Base-by-base conservation (phyloP, 768 basidiomycete genomes). In the Russula brevipes region DNA sequence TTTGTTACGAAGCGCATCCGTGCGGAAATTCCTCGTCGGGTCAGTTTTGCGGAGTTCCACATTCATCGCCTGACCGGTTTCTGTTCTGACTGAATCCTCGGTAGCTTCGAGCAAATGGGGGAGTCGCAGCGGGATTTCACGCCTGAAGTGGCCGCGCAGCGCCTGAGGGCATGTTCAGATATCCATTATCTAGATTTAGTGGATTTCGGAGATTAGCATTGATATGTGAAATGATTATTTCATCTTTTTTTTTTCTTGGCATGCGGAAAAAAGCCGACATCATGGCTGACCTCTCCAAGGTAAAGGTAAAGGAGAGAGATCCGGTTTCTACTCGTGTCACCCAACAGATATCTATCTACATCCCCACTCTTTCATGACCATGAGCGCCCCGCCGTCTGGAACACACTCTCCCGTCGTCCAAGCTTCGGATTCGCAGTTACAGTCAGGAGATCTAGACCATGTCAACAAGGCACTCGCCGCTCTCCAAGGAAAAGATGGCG, bases 21-120 rank as follows among this genome's bases (percentile, higher is more conserved):
- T 96, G 31, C 81, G 85, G 67, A 97, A 97, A 73, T 96, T 95
- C 76, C 72, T 95, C 19, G 94, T 94, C 36, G 94, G 94, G 88
- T 91, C 4, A 50, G 67, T 56, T 24, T 24, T 24, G 86, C 76
- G 5, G 19, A 2, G 5, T 8, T n/a, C 24, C 8, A 11, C 11
- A 12, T 24, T 24, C 24, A 12, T 16, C 54, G 11, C 24, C 36
- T 17, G 14, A 24, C 55, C n/a, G 6, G 42, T 24, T 16, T 7
- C 12, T 12, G 1, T 19, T 9, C 42, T 66, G 35, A 60, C 8
- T 31, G 42, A 33, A 31, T 24, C 33, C 5, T 35, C 54, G 11
- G 8, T 67, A 93, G 91, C 11, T 95, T 89, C 68, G 94, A 97
- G 73, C 76, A 96, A 56, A 90, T 95, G 86, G 89, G 85, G 0